A percentile compares a stretch with the other conserved stretches of the same genome.
These are phyloP conservation scores for Gaertneriomyces sp. DNA, from an alignment of 192 early-diverging fungal species.

Conservation along the genomic window DNA sequence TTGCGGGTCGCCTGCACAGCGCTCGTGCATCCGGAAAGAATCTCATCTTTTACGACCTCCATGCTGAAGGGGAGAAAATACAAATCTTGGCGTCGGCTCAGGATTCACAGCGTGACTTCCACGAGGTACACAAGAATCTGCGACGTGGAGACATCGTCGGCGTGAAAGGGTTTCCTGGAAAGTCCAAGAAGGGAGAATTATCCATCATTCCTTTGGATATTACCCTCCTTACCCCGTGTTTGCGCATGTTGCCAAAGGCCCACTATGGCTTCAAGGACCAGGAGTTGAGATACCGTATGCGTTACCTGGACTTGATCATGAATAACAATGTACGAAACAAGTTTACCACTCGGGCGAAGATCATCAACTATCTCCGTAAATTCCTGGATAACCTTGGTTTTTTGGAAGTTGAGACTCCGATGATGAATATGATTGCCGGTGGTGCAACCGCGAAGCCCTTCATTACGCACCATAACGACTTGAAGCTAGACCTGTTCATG, in stretches of 20 bases:
- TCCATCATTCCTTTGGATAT: constrained; percentile 91
- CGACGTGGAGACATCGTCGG: constrained; percentile 97
- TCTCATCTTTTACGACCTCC: constrained; percentile 94
- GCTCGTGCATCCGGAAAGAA: constrained; percentile 84
- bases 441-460: constrained; percentile 99
- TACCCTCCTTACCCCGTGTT: constrained; percentile 84
- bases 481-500: constrained; percentile 98
- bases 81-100: constrained; percentile 88
- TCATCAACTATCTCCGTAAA: constrained; percentile 92
- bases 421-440: constrained; percentile 96
- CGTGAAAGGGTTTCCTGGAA: constrained; percentile 83
- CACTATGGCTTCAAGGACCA: constrained; percentile 97
- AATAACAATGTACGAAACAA: constrained; percentile 93
- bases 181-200: constrained; percentile 90
- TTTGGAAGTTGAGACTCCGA: constrained; percentile 99
- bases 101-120: constrained; percentile 63
- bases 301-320: constrained; percentile 99
- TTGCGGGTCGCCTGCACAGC: constrained; percentile 96
- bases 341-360: constrained; percentile 86
- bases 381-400: constrained; percentile 95
- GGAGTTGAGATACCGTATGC: constrained; percentile 94
- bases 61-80: constrained; percentile 87
- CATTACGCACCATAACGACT: constrained; percentile 98
- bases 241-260: constrained; percentile 92
- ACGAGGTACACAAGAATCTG: constrained; percentile 73